Evolutionary conservation across 352 stramenopile genomes (phyloP), one percentile per base, ranked within the genome.

Genomic region (Thalassiosira hispida): DNA sequence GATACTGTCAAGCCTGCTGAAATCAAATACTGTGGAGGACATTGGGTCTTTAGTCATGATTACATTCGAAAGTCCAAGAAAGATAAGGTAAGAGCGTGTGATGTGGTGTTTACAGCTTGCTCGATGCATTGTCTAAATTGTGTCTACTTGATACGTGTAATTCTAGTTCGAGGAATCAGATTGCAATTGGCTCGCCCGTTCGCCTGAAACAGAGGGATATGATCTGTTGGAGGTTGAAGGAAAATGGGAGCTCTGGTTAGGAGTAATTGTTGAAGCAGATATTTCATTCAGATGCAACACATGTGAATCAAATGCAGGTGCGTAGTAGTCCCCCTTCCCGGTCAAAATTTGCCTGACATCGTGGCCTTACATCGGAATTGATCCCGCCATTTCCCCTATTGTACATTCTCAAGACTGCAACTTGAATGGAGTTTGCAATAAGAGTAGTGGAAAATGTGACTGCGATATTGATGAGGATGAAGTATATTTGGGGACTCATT

Each of bases 11-110:
- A 38, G 23, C 56, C 56, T 20, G 60, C 71, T 1, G 64, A 79
- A 49, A 68, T 79, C 29, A 68, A 69, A 20, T 79, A 73, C 33
- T 79, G 71, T 38, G 22, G 71, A 61, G 52, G 49, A 44, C 38
- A 40, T 11, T 79, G 71, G 71, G 55, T 79, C 7, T 73, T 79
- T 23, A 63, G 31, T 16, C 71, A 79, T 35, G 20, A 63, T 20
- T 25, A 73, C 33, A 69, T 79, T 71, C 22, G 70, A 5, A 78
- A 72, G 23, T 78, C 70, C 0, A 29, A 63, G 22, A 20, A 57
- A 20, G 20, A 66, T 31, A 38, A 75, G 23, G 46, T 42, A 25
- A 56, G 57, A 27, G 27, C n/a, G 9, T 33, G 29, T 12, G 4
- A 14, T 12, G 12, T 55, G 12, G 11, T 16, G 20, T 14, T 35